Conservation (phyloP, 352 stramenopile genomes). For the Phytophthora parvispora region DNA sequence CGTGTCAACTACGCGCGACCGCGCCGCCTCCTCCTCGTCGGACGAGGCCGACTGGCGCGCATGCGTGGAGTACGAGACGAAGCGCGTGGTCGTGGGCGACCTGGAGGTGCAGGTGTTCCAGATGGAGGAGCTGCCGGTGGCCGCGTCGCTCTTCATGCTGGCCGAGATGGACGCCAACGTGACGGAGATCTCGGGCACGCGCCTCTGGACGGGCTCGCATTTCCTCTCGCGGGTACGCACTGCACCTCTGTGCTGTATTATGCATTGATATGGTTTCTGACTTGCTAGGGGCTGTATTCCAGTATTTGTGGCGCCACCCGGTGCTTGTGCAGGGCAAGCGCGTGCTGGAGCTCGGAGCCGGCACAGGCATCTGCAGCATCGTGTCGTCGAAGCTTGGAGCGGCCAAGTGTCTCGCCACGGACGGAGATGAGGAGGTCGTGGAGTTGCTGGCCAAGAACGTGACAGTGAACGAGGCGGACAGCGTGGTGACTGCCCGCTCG, state of each 20-base stretch:
- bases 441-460: conserved; percentile 59
- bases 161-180: conserved; percentile 69
- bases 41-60: conserved; percentile 63
- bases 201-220: conserved; percentile 80
- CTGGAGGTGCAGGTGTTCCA: conserved; percentile 59
- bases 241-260: not conserved
- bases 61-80: conserved; percentile 66
- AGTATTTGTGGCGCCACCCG: conserved; percentile 63
- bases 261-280: conserved; percentile 9
- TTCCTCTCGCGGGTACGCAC: conserved; percentile 57
- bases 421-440: conserved; percentile 78
- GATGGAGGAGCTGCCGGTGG: conserved; percentile 70
- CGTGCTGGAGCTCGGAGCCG: conserved; percentile 78
- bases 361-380: conserved; percentile 80
- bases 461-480: conserved; percentile 41
- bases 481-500: conserved; percentile 38
- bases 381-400: conserved; percentile 67
- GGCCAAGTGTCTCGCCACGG: conserved; percentile 57
- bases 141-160: conserved; percentile 68
- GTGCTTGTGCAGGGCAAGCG: conserved; percentile 54
- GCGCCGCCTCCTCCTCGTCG: conserved; percentile 30
- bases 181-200: conserved; percentile 82
- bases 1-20: not conserved
- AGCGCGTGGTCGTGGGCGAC: conserved; percentile 51
- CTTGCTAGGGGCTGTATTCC: conserved; percentile 1